Evolutionary conservation across 768 basidiomycete genomes (phyloP), one percentile per base, ranked within the genome.

Genomic region (Russula dissimulans): DNA sequence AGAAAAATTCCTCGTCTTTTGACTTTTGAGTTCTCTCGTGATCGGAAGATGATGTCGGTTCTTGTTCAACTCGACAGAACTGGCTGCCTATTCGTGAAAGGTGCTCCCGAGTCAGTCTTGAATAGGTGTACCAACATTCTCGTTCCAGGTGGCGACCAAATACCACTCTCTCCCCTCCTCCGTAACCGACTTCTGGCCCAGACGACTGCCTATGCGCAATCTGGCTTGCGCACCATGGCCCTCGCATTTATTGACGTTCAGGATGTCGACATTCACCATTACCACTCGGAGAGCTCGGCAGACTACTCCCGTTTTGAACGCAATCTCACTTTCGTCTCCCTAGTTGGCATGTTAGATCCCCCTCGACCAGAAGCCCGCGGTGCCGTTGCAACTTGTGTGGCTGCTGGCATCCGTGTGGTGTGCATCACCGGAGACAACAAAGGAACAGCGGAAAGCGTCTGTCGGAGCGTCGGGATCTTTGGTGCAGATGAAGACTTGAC

Each of bases 1-100:
- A 76, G 77, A 54, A 77, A 75, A 15, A 86, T 91, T 69, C 78
- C 84, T 17, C 86, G 94, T 59, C 80, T 97, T 14, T 76, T 97
- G 67, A 99, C 95, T 8, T 95, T 99, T 72, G 95, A 99, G 72
- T 98, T 99, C 74, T 91, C 94, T 22, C 86, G 95, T 18, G 95
- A 98, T 73, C 88, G 95, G 69, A 99, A 97, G 76, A 95, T 95
- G 85, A 98, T 98, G 95, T 97, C 95, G 22, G 95, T 97, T 54
- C 83, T 98, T 53, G 89, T 91, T 42, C 81, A 76, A 61, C 78
- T 84, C 57, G 81, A 84, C 58, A 81, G 80, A 1, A 73, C 72
- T 5, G 89, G 90, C n/a, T 81, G 88, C 8, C 78, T 98, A 5
- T 89, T 95, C 70, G 93, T 88, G 71, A 98, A 98, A 73, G 95